A percentile compares a stretch with the other conserved stretches of the same genome.
These are phyloP conservation scores for Kodamaea laetipori DNA, from an alignment of 805 yeast genomes.

Conservation along the genomic window DNA sequence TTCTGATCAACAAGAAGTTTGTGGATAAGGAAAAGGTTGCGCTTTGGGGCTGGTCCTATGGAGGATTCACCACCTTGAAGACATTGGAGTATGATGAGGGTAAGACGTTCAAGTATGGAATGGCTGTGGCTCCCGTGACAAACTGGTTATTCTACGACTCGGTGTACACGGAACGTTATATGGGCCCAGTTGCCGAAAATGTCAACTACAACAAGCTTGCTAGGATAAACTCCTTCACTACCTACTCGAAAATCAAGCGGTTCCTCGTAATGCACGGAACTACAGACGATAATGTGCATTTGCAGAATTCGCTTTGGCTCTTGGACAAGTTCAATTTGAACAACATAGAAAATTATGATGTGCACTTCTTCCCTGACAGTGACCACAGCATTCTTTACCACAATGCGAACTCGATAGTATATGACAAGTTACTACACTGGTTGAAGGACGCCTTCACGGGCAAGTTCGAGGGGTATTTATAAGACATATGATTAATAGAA, in stretches of 20 bases:
- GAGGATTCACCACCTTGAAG: constrained; percentile 91
- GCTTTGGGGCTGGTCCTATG: constrained; percentile 98
- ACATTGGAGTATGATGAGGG: constrained; percentile 82
- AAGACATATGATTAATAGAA: no score
- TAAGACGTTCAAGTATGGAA: constrained; percentile 77
- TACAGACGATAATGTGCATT: constrained; percentile 96
- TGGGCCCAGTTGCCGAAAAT: constrained; percentile 69
- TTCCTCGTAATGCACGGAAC: constrained; percentile 93
- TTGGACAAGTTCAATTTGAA: constrained; percentile 69
- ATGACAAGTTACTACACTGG: constrained; percentile 73
- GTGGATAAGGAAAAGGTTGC: constrained; percentile 69
- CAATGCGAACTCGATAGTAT: constrained; percentile 75
- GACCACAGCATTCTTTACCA: constrained; percentile 82
- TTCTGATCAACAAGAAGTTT: constrained; percentile 41
- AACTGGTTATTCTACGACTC: constrained; percentile 92
- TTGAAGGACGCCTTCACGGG: constrained; percentile 58
- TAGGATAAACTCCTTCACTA: constrained; percentile 56
- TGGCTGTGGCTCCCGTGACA: constrained; percentile 97
- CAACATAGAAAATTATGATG: constrained; percentile 73
- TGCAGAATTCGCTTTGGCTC: constrained; percentile 81
- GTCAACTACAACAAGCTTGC: constrained; percentile 59
- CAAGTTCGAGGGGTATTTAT: constrained; percentile 26
- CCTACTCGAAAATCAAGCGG: constrained; percentile 56
- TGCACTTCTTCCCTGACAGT: constrained; percentile 90
- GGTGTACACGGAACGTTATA: constrained; percentile 90